Base-by-base conservation (phyloP, 2,329 filamentous ascomycete species). In the Neofusicoccum kwambonambiense region DNA sequence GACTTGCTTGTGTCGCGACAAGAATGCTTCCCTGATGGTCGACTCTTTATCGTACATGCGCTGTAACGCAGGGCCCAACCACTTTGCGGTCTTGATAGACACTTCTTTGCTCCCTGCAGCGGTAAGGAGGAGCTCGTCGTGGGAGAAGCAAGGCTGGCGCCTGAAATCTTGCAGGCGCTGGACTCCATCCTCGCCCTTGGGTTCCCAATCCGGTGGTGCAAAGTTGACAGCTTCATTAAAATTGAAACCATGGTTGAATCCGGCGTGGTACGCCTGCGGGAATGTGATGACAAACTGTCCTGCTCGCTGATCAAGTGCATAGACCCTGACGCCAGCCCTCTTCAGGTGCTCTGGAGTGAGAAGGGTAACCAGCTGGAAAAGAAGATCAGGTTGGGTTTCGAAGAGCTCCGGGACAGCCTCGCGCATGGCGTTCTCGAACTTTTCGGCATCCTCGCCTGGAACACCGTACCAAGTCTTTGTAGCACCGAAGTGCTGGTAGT, bases 391-490 rank as follows among this genome's bases (percentile, higher is more conserved):
- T 71, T 99, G 95, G 0, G 93, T 96, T 78, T 98, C 95, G 71
- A 99, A 99, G 0, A 99, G 82, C 73, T 99, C 95, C 0, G 95
- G 95, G 0, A 99, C 93, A 1, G 95, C 93, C 73, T 96, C 91
- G 51, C 88, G 88, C 94, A 99, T 98, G 0, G 95, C 95, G 64
- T 90, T 86, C 78, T 99, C 95, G 66, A 99, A 99, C 70, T 95
- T 96, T 72, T 95, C 90, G 0, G 93, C 92, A 75, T 98, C 95
- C 49, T 92, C 91, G 13, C 91, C 94, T 0, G 95, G 95, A 69
- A 99, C 97, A 3, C 95, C 95, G 72, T 99, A 99, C 95, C 95
- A 99, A 0, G 95, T 99, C 80, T 99, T 99, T 1, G 95, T 99
- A 1, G 93, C 93, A 9, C 95, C 95, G 72, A 99, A 96, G 72